Evolutionary conservation across 371 early-diverging fungal species (phyloP).

Genomic region (Mortierella sp.): DNA sequence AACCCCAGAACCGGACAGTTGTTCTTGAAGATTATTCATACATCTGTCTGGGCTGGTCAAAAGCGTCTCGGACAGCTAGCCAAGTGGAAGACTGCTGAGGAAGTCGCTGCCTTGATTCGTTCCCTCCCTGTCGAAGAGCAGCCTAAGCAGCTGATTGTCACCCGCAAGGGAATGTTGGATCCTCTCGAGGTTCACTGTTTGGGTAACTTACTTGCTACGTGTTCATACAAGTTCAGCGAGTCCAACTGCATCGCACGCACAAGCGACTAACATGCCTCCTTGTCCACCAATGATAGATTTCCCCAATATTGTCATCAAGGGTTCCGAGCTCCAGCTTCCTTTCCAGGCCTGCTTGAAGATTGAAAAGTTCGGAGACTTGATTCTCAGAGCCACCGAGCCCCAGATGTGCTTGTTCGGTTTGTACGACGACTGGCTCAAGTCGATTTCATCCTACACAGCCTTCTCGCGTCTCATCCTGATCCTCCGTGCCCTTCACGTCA

Average conservation of each 20-base stretch:
- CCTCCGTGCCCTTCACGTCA: constrained; percentile 95
- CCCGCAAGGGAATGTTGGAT: constrained; percentile 99
- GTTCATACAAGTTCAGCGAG: background rate
- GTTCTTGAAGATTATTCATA: constrained; percentile 99
- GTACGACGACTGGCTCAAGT: constrained; percentile 97
- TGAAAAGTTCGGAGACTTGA: constrained; percentile 98
- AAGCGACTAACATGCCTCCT: background rate
- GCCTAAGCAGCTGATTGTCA: constrained; percentile 98
- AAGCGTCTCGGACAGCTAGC: constrained; percentile 98
- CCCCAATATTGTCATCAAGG: constrained; percentile 98
- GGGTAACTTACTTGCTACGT: constrained; percentile 20
- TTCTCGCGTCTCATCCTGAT: constrained; percentile 98
- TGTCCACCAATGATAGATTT: constrained; percentile 79
- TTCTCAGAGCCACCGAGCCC: constrained; percentile 97
- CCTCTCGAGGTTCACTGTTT: constrained; percentile 95
- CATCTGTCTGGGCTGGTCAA: constrained; percentile 99
- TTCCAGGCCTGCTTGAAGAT: constrained; percentile 98
- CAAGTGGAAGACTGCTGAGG: constrained; percentile 99
- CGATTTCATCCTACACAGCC: constrained; percentile 96
- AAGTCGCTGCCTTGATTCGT: constrained; percentile 98
- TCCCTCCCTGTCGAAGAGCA: constrained; percentile 99
- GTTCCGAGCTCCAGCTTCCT: constrained; percentile 95
- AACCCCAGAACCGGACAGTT: constrained; percentile 99
- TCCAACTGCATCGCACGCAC: background rate
- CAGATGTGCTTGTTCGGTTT: constrained; percentile 93